A percentile compares a stretch with the other conserved stretches of the same genome.
These are phyloP conservation scores for Ceratopteris richardii DNA, from an alignment of 75 land plant genomes.

Conservation along the genomic window DNA sequence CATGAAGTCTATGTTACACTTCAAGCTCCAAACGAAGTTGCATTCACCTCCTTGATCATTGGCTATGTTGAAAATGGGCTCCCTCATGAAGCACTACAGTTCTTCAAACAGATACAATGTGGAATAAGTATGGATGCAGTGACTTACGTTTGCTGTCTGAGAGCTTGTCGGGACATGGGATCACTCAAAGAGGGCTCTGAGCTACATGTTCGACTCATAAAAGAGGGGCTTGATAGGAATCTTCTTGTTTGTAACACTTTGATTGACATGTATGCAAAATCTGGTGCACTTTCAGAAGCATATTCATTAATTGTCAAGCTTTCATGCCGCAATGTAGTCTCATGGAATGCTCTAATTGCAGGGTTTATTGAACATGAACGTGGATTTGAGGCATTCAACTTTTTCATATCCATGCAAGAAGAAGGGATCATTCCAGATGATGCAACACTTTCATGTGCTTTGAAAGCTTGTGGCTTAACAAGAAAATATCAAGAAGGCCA, in stretches of 20 bases:
- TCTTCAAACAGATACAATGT: background rate
- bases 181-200: background rate
- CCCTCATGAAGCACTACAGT: background rate
- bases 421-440: conserved; percentile 2
- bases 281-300: conserved; percentile 5
- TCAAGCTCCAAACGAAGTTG: background rate
- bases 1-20: conserved; percentile 6
- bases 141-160: background rate
- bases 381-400: background rate
- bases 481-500: background rate
- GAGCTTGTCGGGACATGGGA: background rate
- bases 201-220: background rate
- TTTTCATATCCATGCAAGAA: background rate
- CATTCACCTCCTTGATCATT: background rate
- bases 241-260: conserved; percentile 28
- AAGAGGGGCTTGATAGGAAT: background rate
- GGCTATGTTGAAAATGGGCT: conserved; percentile 9
- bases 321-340: conserved; percentile 8
- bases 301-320: conserved; percentile 32
- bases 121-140: background rate
- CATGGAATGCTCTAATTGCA: conserved; percentile 6
- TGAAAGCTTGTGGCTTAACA: conserved; percentile 4
- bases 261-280: conserved; percentile 32
- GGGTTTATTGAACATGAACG: background rate
- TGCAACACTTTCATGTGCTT: background rate